Evolutionary conservation across 1,284 basidiomycete species (phyloP).

Genomic region (Psilocybe mexicana): DNA sequence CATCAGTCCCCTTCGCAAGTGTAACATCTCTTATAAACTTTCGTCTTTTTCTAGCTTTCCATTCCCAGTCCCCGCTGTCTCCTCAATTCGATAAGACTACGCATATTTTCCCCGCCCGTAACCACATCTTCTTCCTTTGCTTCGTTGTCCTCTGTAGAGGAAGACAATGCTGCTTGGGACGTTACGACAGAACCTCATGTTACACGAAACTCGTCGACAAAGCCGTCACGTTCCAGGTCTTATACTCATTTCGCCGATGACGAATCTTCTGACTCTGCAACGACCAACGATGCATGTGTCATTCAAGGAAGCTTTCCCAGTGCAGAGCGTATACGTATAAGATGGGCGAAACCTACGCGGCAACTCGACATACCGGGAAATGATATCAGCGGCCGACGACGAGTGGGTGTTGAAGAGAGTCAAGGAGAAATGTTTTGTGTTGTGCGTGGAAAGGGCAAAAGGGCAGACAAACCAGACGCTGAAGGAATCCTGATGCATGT

Average conservation of each 20-base stretch:
- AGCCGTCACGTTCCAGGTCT: slow-evolving; percentile 53
- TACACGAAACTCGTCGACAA: slow-evolving; percentile 49
- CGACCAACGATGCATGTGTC: slow-evolving; percentile 58
- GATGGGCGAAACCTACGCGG: slow-evolving; percentile 73
- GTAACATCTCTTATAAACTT: background rate
- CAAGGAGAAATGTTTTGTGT: slow-evolving; percentile 64
- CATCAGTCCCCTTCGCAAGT: background rate
- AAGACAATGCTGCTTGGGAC: slow-evolving; percentile 69
- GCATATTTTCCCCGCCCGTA: slow-evolving; percentile 61
- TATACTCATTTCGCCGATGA: slow-evolving; percentile 76
- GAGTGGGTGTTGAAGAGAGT: slow-evolving; percentile 66
- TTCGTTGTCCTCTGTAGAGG: slow-evolving; percentile 73
- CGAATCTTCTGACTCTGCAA: slow-evolving; percentile 74
- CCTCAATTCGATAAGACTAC: slow-evolving; percentile 70
- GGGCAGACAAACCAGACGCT: slow-evolving; percentile 34
- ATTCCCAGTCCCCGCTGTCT: slow-evolving; percentile 76
- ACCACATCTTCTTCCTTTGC: slow-evolving; percentile 62
- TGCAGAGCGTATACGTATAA: slow-evolving; percentile 68
- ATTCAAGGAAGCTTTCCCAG: slow-evolving; percentile 80
- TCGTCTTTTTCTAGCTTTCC: slow-evolving; percentile 48
- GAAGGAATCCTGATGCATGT: slow-evolving; percentile 70
- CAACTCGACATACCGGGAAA: slow-evolving; percentile 45
- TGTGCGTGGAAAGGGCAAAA: slow-evolving; percentile 49
- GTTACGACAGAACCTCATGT: slow-evolving; percentile 76
- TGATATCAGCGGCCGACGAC: slow-evolving; percentile 51